Conservation (phyloP, 2,329 filamentous ascomycete species). For the Trichocomaceae sp. region DNA sequence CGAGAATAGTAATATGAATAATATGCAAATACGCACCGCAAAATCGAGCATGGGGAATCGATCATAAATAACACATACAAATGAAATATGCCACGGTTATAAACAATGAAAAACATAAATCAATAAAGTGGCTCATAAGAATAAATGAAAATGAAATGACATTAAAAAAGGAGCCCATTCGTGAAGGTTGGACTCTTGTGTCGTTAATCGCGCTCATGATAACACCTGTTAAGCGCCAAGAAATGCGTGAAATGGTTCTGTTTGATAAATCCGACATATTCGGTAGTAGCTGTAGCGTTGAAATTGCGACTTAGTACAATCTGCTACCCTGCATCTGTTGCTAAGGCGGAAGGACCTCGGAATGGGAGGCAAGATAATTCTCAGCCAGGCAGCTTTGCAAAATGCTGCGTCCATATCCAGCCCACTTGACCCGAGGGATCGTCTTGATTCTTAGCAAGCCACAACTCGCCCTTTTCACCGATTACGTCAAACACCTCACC, state of each 20-base stretch:
- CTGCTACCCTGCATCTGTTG: too few relatives aligned
- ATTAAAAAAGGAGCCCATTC: background rate
- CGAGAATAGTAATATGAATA: background rate
- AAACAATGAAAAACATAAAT: background rate
- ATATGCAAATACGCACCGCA: background rate
- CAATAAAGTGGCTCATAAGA: constrained; percentile 2
- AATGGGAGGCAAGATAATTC: background rate
- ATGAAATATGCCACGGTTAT: background rate
- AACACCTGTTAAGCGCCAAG: constrained; percentile 5
- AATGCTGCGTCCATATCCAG: constrained; percentile 99
- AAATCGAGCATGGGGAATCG: background rate
- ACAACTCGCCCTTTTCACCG: constrained; percentile 92
- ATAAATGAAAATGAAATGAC: constrained; percentile 3
- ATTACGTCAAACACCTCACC: constrained; percentile 94
- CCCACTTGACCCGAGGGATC: constrained; percentile 72
- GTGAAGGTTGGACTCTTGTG: background rate
- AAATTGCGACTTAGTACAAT: background rate
- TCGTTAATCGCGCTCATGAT: constrained; percentile 10
- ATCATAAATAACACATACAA: constrained; percentile 13
- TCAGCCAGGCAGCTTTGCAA: constrained; percentile 54
- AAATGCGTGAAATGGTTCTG: constrained; percentile 11
- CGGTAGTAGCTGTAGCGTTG: background rate
- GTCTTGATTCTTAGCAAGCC: constrained; percentile 96
- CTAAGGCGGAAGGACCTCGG: background rate
- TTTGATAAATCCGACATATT: background rate